Percentiles rank a stretch among this genome's conserved stretches.
Conservation (phyloP, 768 basidiomycete species). For the Lactifluus volemus region DNA sequence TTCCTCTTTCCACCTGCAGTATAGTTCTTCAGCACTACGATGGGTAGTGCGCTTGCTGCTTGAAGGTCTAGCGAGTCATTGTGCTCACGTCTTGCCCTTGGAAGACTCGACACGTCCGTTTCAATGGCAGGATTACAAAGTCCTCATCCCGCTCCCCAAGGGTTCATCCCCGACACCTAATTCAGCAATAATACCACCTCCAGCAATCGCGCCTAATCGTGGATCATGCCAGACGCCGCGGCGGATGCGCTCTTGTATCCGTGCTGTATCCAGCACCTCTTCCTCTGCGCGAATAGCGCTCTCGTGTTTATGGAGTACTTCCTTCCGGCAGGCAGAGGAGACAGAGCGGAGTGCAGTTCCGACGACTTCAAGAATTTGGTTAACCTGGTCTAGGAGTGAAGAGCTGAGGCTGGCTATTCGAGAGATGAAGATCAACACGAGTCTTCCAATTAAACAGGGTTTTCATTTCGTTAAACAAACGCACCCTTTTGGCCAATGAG, state of each 20-base stretch:
- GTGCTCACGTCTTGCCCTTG: conserved; percentile 1
- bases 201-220: conserved; percentile 74
- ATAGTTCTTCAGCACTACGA: conserved; percentile 82
- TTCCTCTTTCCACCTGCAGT: conserved; percentile 51
- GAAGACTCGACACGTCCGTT: background rate
- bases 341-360: conserved; percentile 62
- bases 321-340: conserved; percentile 38
- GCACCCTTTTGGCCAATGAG: conserved; percentile 92
- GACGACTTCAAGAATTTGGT: conserved; percentile 75
- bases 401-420: conserved; percentile 69
- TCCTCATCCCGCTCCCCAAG: conserved; percentile 33
- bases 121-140: background rate
- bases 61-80: conserved; percentile 30
- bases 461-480: background rate
- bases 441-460: background rate
- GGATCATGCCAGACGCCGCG: conserved; percentile 81
- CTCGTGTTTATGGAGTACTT: conserved; percentile 34
- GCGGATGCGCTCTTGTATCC: conserved; percentile 39
- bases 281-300: conserved; percentile 31
- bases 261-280: conserved; percentile 31
- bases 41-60: conserved; percentile 58
- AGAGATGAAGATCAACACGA: background rate
- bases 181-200: conserved; percentile 81
- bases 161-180: conserved; percentile 75
- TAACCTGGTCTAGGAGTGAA: conserved; percentile 73